Base-by-base conservation (phyloP, 1,284 basidiomycete species). In the Cryptococcus neoformans region DNA sequence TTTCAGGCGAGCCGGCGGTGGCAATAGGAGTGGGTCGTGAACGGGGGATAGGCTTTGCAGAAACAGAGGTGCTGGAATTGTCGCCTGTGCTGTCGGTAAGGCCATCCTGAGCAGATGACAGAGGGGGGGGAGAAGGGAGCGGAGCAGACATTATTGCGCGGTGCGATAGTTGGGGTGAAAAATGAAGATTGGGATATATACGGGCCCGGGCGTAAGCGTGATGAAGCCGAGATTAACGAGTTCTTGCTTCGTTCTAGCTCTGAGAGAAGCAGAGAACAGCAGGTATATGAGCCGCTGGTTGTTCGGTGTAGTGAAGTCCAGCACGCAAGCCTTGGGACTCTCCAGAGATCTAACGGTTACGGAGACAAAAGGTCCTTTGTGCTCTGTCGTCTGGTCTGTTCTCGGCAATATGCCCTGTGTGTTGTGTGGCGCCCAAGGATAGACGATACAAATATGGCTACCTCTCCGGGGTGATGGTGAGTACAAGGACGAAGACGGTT, bases 1-100 rank as follows among this genome's bases (percentile, higher is more conserved):
- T 56, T 17, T 59, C 59, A 17, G 62, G 56, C 11, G 58, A 60
- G 45, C 44, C 41, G 41, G 41, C 46, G 39, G 57, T 62, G 3
- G 65, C 59, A 47, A 69, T 73, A 16, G 71, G 70, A 7, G 65
- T 62, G 2, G 72, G 67, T 6, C 69, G 65, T 28, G 67, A 59
- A 38, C 66, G 61, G 16, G 73, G 68, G 50, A 70, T 73, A 28
- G 69, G 56, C 49, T 68, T 69, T 16, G 67, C 62, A 4, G 62
- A 58, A 34, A 38, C 49, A 36, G 12, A 65, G 40, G 6, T 17
- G 28, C 7, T 49, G 28, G 28, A 42, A 17, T 16, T 10, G 28
- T 16, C 40, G 16, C 37, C 21, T 12, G 37, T 28, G 14, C 17
- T 17, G 49, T 28, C 36, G 39, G n/a, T 39, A 36, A 47, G n/a